These are phyloP conservation scores for Colletotrichum sansevieriae DNA, from an alignment of 2,329 filamentous ascomycete species.

Conservation along the genomic window DNA sequence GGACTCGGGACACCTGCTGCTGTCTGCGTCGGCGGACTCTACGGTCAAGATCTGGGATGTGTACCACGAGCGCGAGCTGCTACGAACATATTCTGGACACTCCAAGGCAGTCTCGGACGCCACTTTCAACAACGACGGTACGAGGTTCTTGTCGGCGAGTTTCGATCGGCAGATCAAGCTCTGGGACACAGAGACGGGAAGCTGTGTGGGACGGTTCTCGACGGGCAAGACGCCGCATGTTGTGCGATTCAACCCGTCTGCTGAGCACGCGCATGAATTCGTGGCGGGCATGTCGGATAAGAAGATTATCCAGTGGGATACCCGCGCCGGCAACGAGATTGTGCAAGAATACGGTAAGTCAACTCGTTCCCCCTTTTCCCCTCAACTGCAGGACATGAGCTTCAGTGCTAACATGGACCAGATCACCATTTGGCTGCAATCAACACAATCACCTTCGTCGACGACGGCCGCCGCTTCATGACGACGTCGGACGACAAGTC, in stretches of 20 bases:
- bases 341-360: constrained; percentile 83
- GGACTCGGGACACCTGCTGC: constrained; percentile 84
- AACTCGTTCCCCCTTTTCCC: not conserved
- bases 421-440: constrained; percentile 98
- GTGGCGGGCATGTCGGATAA: constrained; percentile 98
- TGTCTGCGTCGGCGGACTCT: constrained; percentile 90
- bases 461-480: constrained; percentile 95
- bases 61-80: constrained; percentile 88
- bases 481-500: constrained; percentile 98
- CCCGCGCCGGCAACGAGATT: constrained; percentile 78
- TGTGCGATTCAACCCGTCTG: constrained; percentile 89
- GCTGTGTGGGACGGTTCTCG: constrained; percentile 88
- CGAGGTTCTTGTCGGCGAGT: constrained; percentile 88
- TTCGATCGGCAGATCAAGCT: constrained; percentile 98
- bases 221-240: constrained; percentile 97
- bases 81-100: constrained; percentile 93
- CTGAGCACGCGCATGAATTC: constrained; percentile 86
- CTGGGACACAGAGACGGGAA: constrained; percentile 97
- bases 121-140: constrained; percentile 85
- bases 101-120: constrained; percentile 91
- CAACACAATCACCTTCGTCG: constrained; percentile 97
- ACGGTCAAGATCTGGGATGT: constrained; percentile 96
- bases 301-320: constrained; percentile 98
- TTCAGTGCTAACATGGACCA: constrained; percentile 12
- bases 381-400: too few relatives aligned